Evolutionary conservation across 768 basidiomycete species (phyloP), one percentile per base, ranked within the genome.

Genomic region (Xerocomus brunneocitrinus): DNA sequence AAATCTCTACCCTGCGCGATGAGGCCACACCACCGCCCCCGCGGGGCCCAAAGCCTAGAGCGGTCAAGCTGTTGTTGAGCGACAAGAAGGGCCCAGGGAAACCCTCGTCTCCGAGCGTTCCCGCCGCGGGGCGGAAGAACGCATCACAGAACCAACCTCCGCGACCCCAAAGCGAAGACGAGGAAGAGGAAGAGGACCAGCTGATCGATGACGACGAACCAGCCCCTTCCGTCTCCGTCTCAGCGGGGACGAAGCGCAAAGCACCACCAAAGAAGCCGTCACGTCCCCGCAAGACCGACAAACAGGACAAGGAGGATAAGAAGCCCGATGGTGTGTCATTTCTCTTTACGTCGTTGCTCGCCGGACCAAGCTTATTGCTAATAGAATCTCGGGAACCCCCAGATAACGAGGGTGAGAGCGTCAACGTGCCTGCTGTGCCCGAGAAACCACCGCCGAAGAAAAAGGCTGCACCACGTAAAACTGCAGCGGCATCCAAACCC

Each of bases 161-260:
- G 28, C 72, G 22, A 8, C 34, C 55, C 19, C 59, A 48, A 24
- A 57, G 64, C 42, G 78, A 75, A 13, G 80, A 81, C 10, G 84
- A 81, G 8, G 85, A 87, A 31, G 79, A 79, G 0, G 86, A 87
- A 66, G 86, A 89, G 70, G 88, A 91, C 72, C 83, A 89, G 60
- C 79, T 90, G 58, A 84, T 89, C 59, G 88, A 91, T 68, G 88
- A 88, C 54, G 84, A 76, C 41, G 76, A 64, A 47, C 62, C 59
- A 22, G 49, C 70, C 19, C 62, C 67, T 22, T 52, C 63, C 39
- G 56, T 67, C 55, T 65, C 69, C 54, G 61, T 63, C 2, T 58
- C 67, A 41, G 73, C 80, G 31, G 62, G 73, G 40, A 70, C 76
- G 55, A 83, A 82, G 63, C 76, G 76, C 48, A 84, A 79, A 66